Evolutionary conservation across 306 rosid genomes (phyloP), one percentile per base, ranked within the genome.

Genomic region (Gillenia trifoliata): DNA sequence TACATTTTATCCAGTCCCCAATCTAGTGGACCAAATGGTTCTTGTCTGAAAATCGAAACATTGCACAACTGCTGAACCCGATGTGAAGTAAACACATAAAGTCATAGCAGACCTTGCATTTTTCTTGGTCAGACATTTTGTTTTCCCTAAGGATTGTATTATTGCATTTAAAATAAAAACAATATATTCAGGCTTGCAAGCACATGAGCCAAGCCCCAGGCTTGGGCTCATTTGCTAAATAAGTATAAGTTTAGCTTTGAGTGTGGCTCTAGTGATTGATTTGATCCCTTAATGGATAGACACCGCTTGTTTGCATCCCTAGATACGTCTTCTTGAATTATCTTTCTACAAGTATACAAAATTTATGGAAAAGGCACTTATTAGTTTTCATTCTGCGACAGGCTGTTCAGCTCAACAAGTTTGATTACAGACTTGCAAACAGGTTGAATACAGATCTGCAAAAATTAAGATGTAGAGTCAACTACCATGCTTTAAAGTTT

Each of bases 391-490:
- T 82, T 80, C 34, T 78, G 56, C 81, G 76, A 77, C 96, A 95
- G 98, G 98, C 93, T 78, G 88, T 95, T 79, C 93, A 88, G 92
- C 99, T 95, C 67, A 90, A 83, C 84, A 92, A 86, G 87, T 95
- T 89, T 81, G 99, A 95, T 84, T 95, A 92, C 91, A 90, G 99
- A 86, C 98, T 95, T 64, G 87, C 99, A 83, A 95, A 92, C 89
- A 93, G 81, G 84, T 83, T 95, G 90, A 87, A 78, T 62, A 83
- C 96, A 47, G 97, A 95, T 79, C 85, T 87, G 67, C 99, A 95
- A 83, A 95, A 92, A 82, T 78, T 95, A 84, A 90, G 99, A 85
- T 95, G 99, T 70, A 86, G 99, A 84, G 99, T 86, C 68, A 95
- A 95, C 76, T 95, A 95, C 82, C 99, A 90, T 80, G 99, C 93